Evolutionary conservation across 2,329 filamentous ascomycete species (phyloP).

Genomic region (Incumbomyces delicatus): DNA sequence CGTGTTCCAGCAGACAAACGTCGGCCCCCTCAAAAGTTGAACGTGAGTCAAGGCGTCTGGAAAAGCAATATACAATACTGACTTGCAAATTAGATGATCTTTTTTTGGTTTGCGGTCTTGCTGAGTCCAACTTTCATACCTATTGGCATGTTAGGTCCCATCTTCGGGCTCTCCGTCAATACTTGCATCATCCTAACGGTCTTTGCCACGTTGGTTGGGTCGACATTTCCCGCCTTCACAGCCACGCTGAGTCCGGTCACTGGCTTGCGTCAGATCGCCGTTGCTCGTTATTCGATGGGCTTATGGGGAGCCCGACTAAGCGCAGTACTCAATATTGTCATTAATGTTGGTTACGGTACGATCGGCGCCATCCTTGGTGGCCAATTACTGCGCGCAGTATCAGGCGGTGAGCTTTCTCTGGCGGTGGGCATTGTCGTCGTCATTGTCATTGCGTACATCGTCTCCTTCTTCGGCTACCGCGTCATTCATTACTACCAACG

Average conservation of each 20-base stretch:
- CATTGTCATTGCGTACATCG: conserved; percentile 21
- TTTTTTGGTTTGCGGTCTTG: no score
- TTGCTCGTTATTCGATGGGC: conserved; percentile 23
- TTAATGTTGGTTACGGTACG: conserved; percentile 24
- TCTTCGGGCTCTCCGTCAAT: conserved; percentile 21
- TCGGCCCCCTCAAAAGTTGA: no score
- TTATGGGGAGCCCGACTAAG: conserved; percentile 24
- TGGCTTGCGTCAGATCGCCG: conserved; percentile 24
- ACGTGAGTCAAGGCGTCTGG: no score
- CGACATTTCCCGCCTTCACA: conserved; percentile 15
- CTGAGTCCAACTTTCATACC: background rate
- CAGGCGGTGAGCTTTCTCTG: conserved; percentile 24
- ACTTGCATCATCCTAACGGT: conserved; percentile 20
- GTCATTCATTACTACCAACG: conserved; percentile 24
- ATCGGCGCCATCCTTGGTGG: conserved; percentile 27
- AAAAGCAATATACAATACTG: no score
- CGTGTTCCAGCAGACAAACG: no score
- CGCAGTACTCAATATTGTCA: conserved; percentile 22
- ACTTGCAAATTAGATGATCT: no score
- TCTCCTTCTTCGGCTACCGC: conserved; percentile 23
- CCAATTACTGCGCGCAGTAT: conserved; percentile 25
- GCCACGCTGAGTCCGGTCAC: conserved; percentile 31
- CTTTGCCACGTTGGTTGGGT: conserved; percentile 21
- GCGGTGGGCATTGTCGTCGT: conserved; percentile 25
- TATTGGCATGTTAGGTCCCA: conserved; percentile 13